These are phyloP conservation scores for Geotrichum klebahnii DNA, from an alignment of 1,139 yeast genomes.

Conservation along the genomic window DNA sequence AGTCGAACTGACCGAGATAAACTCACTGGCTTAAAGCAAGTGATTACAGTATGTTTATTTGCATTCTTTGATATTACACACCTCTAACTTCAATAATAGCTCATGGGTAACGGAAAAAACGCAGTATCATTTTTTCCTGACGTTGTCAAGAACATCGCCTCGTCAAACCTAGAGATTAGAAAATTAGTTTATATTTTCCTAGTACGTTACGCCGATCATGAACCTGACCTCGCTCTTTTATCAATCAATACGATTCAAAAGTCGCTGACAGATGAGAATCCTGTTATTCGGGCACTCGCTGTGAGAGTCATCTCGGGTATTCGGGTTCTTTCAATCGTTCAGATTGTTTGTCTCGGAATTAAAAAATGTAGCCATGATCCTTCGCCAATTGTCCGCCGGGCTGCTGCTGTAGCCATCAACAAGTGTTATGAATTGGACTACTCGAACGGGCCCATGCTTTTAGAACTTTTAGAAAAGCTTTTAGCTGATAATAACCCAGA, in stretches of 20 bases:
- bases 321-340: slow-evolving; percentile 70
- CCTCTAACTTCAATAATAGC: slow-evolving; percentile 11
- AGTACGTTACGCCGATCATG: slow-evolving; percentile 71
- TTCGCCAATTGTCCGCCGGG: slow-evolving; percentile 71
- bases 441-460: slow-evolving; percentile 45
- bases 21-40: slow-evolving; percentile 69
- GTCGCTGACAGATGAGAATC: slow-evolving; percentile 63
- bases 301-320: slow-evolving; percentile 79
- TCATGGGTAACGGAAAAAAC: slow-evolving; percentile 58
- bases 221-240: slow-evolving; percentile 82
- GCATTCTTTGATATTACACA: background rate
- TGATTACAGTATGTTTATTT: slow-evolving; percentile 45
- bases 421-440: slow-evolving; percentile 54
- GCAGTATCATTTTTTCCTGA: slow-evolving; percentile 70
- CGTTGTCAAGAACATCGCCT: slow-evolving; percentile 82
- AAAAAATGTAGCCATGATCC: slow-evolving; percentile 67
- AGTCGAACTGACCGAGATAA: slow-evolving; percentile 71
- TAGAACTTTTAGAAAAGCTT: slow-evolving; percentile 50
- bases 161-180: slow-evolving; percentile 62
- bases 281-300: slow-evolving; percentile 66
- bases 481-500: slow-evolving; percentile 59
- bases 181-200: slow-evolving; percentile 76
- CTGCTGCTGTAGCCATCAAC: slow-evolving; percentile 73
- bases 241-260: slow-evolving; percentile 91
- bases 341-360: slow-evolving; percentile 70